Evolutionary conservation across 768 basidiomycete species (phyloP).

Genomic region (Termitomyces titanicus): DNA sequence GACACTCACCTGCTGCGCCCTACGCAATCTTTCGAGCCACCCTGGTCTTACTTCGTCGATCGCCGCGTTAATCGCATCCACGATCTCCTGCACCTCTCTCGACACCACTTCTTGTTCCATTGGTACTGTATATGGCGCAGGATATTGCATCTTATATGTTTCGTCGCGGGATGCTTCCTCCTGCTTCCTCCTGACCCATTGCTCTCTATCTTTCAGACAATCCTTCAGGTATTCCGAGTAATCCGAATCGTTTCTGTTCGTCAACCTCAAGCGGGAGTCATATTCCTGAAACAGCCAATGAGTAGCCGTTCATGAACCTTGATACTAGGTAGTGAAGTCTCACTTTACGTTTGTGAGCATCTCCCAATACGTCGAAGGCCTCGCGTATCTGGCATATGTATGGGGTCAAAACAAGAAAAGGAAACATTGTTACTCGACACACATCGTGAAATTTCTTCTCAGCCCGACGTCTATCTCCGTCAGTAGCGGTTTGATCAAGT

Average conservation of each 20-base stretch:
- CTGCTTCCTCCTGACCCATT: slow-evolving; percentile 50
- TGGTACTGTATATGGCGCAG: slow-evolving; percentile 28
- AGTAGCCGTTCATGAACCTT: not conserved
- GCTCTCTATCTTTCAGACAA: slow-evolving; percentile 46
- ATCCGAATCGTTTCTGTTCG: slow-evolving; percentile 20
- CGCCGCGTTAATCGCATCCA: slow-evolving; percentile 48
- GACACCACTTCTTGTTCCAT: slow-evolving; percentile 35
- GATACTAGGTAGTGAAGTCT: slow-evolving; percentile 6
- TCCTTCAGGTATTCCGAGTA: slow-evolving; percentile 36
- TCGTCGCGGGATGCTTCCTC: slow-evolving; percentile 32
- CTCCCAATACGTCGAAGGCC: slow-evolving; percentile 58
- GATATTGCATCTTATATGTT: not conserved
- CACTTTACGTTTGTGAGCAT: slow-evolving; percentile 54
- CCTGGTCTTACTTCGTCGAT: slow-evolving; percentile 58
- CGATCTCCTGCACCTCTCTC: slow-evolving; percentile 47
- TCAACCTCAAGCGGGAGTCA: slow-evolving; percentile 36
- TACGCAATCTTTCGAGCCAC: slow-evolving; percentile 53
- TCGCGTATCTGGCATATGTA: slow-evolving; percentile 55
- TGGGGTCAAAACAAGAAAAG: slow-evolving; percentile 9
- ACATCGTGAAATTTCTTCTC: slow-evolving; percentile 62
- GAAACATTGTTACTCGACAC: slow-evolving; percentile 12
- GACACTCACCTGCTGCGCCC: slow-evolving; percentile 44
- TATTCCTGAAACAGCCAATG: slow-evolving; percentile 34
- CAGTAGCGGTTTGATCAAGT: slow-evolving; percentile 49
- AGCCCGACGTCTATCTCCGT: slow-evolving; percentile 48